phyloP scores from a whole-genome alignment of 2,329 filamentous ascomycete species.

The Claviceps quebecensis region DNA sequence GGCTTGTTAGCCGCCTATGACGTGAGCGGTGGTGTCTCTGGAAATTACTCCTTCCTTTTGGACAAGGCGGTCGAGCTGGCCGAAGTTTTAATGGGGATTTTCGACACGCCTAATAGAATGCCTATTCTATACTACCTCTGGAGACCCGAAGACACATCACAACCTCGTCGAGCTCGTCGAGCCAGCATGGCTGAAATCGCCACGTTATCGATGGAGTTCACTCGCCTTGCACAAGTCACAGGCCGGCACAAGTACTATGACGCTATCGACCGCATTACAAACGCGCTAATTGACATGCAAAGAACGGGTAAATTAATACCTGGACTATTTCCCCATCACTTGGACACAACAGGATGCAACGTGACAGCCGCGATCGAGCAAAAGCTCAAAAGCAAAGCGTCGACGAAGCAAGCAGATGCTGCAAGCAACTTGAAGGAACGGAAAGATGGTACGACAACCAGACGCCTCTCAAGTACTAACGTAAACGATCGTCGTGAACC shows the following conservation, averaged over 20 bases:
- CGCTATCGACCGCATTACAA: constrained; percentile 71
- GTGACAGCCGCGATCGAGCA: constrained; percentile 27
- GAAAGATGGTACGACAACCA: constrained; percentile 12
- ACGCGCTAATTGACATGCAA: constrained; percentile 65
- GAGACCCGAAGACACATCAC: constrained; percentile 50
- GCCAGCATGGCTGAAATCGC: constrained; percentile 60
- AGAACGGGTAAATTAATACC: constrained; percentile 52
- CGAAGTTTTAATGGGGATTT: constrained; percentile 67
- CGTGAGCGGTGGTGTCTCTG: constrained; percentile 49
- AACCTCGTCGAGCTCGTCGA: constrained; percentile 46
- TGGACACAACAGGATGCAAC: constrained; percentile 74
- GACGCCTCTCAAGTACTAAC: neutral
- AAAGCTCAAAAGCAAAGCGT: constrained; percentile 19
- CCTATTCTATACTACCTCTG: constrained; percentile 69
- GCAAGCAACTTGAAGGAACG: constrained; percentile 16
- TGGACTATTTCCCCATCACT: constrained; percentile 64
- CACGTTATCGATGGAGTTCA: constrained; percentile 78
- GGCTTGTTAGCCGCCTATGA: constrained; percentile 80
- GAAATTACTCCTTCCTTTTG: constrained; percentile 51
- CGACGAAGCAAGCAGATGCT: constrained; percentile 22
- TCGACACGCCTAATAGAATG: constrained; percentile 92
- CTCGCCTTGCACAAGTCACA: constrained; percentile 73
- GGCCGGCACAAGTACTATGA: constrained; percentile 76
- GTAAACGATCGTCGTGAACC: constrained; percentile 5
- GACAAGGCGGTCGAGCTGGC: constrained; percentile 68